A percentile compares a stretch with the other conserved stretches of the same genome.
Evolutionary conservation across 2,329 filamentous ascomycete species (phyloP).

Genomic region (Triangularia setosa): DNA sequence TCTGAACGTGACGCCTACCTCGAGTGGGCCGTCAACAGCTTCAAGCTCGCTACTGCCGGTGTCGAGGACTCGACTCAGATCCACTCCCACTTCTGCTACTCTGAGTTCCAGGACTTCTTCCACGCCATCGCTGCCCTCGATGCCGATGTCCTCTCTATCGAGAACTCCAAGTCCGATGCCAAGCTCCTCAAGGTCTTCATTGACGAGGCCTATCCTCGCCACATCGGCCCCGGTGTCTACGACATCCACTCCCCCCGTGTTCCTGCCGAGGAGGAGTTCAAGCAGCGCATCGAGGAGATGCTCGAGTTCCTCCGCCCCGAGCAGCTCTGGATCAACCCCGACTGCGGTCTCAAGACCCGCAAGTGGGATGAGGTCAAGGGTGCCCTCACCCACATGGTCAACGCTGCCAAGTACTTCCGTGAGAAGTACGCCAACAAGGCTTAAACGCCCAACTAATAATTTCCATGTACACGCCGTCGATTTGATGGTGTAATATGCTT

Average conservation of each 20-base stretch:
- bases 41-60: constrained; percentile 91
- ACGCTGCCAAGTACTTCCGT: constrained; percentile 95
- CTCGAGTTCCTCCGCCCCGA: constrained; percentile 78
- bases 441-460: constrained; percentile 17
- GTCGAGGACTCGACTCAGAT: constrained; percentile 97
- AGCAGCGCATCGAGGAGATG: constrained; percentile 97
- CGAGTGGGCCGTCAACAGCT: constrained; percentile 94
- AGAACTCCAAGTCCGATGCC: constrained; percentile 99
- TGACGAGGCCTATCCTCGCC: constrained; percentile 92
- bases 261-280: constrained; percentile 96
- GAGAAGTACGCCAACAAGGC: constrained; percentile 63
- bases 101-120: constrained; percentile 99
- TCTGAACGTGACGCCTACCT: constrained; percentile 97
- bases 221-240: constrained; percentile 99
- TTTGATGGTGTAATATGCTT: constrained; percentile 17
- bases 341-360: constrained; percentile 98
- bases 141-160: constrained; percentile 96
- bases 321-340: constrained; percentile 99
- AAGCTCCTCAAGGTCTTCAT: constrained; percentile 99
- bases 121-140: constrained; percentile 95
- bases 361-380: constrained; percentile 99
- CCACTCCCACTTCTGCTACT: constrained; percentile 99
- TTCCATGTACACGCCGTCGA: constrained; percentile 12
- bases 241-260: constrained; percentile 99
- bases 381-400: constrained; percentile 93